phyloP scores from a whole-genome alignment of 768 basidiomycete genomes.

The Boletus vermiculosoides region DNA sequence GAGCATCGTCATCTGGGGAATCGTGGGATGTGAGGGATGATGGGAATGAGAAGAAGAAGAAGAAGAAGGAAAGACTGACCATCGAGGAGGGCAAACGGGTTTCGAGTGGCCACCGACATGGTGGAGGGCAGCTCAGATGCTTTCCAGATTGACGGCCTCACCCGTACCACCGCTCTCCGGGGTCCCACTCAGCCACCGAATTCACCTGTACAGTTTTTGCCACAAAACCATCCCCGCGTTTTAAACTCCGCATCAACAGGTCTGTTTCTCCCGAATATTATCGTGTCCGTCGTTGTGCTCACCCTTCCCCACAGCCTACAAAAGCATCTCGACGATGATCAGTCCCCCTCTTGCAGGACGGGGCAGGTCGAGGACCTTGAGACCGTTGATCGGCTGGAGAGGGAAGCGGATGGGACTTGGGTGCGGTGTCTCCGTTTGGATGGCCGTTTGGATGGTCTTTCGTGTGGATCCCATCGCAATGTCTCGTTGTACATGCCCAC shows the following conservation, averaged over 20 bases:
- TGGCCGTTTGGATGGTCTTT: constrained; percentile 58
- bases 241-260: constrained; percentile 43
- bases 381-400: constrained; percentile 90
- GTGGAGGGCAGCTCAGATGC: constrained; percentile 16
- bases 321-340: constrained; percentile 91
- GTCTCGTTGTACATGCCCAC: constrained; percentile 76
- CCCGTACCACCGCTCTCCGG: constrained; percentile 27
- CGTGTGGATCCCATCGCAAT: constrained; percentile 79
- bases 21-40: neutral
- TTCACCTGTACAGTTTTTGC: constrained; percentile 38
- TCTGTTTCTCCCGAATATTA: constrained; percentile 16
- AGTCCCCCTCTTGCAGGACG: constrained; percentile 65
- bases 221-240: constrained; percentile 24
- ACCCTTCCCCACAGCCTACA: constrained; percentile 42
- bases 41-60: neutral
- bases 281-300: neutral
- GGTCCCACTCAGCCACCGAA: constrained; percentile 47
- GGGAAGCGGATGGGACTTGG: constrained; percentile 75
- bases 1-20: constrained; percentile 44
- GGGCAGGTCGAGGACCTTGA: constrained; percentile 81
- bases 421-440: constrained; percentile 69
- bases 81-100: constrained; percentile 81
- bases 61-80: constrained; percentile 45
- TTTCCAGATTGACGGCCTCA: neutral
- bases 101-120: constrained; percentile 90